These are phyloP conservation scores for Novymonas esmeraldas DNA, from an alignment of 208 protist species.

Conservation along the genomic window DNA sequence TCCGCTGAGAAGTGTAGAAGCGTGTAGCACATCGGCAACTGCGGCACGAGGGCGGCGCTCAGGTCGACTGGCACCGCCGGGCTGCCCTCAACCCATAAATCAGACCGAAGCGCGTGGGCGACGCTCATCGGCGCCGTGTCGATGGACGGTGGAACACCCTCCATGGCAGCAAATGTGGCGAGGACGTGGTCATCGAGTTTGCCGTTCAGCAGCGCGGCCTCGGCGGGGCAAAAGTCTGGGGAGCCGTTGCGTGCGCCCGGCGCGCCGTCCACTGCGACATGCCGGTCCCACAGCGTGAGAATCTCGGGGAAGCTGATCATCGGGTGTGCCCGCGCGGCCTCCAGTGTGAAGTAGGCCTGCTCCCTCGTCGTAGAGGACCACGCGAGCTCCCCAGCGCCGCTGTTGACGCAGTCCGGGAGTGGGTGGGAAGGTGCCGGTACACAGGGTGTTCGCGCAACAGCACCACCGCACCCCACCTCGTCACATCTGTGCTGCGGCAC, in stretches of 20 bases:
- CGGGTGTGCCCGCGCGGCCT: constrained; percentile 12
- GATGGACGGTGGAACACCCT: neutral
- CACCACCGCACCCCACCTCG: too few species aligned
- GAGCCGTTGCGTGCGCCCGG: constrained; percentile 11
- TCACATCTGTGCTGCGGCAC: too few species aligned
- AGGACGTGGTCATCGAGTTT: constrained; percentile 36
- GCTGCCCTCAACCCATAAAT: neutral
- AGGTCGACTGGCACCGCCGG: neutral
- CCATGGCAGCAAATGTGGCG: constrained; percentile 7
- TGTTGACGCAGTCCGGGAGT: neutral
- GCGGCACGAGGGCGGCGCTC: neutral
- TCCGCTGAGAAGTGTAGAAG: constrained; percentile 61
- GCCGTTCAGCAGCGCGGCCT: constrained; percentile 54
- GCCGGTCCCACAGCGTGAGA: constrained; percentile 28
- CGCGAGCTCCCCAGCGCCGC: neutral
- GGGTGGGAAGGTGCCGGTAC: neutral
- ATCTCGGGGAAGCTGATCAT: constrained; percentile 42
- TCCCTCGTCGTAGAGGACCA: neutral
- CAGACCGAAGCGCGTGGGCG: constrained; percentile 7
- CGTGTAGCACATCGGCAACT: constrained; percentile 28
- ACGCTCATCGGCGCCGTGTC: neutral
- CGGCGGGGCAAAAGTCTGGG: constrained; percentile 21
- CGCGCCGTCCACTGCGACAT: constrained; percentile 3
- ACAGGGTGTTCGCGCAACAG: too few species aligned
- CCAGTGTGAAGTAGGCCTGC: constrained; percentile 14